Evolutionary conservation across 2,329 filamentous ascomycete species (phyloP), one percentile per base, ranked within the genome.

Genomic region (Chaetomium olivaceum): DNA sequence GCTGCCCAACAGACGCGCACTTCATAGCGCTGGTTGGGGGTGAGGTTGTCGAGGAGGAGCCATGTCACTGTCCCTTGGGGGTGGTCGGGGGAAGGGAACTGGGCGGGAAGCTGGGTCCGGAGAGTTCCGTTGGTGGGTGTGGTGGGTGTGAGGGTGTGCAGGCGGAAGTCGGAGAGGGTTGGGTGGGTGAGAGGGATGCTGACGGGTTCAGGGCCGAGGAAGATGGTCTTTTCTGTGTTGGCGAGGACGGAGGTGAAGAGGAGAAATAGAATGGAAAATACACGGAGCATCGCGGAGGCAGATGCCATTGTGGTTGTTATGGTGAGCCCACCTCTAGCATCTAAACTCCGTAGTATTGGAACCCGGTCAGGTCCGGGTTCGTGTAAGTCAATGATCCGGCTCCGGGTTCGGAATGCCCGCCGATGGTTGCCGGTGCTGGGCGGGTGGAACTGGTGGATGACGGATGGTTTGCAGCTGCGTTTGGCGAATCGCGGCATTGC

Each of bases 161-260:
- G 82, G 57, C 84, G 82, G 46, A 93, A 81, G 73, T 85, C 81
- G 66, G 85, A 81, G 58, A 91, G 77, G 29, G 79, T 83, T 65
- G 84, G 85, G 71, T 81, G 82, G 59, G 80, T 76, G 62, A 83
- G 77, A 43, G 89, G 85, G 55, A 91, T 77, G 62, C 81, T 77
- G 72, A 86, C 77, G 36, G 82, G 77, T 36, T 80, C 75, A 12
- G 93, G 93, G 25, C 87, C 92, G 43, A 90, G 81, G 80, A 99
- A 98, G 73, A 98, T 92, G 71, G 86, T 83, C 79, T 99, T 99
- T 77, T 98, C 95, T 63, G 91, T 90, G 77, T 99, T 98, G 76
- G 90, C 92, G 71, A 76, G 73, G 8, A 58, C 71, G 3, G 61
- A 19, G 2, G 67, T 62, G 21, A 67, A 48, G 31, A 73, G 58